Conservation (phyloP, 768 basidiomycete genomes). For the Amanita inopinata region DNA sequence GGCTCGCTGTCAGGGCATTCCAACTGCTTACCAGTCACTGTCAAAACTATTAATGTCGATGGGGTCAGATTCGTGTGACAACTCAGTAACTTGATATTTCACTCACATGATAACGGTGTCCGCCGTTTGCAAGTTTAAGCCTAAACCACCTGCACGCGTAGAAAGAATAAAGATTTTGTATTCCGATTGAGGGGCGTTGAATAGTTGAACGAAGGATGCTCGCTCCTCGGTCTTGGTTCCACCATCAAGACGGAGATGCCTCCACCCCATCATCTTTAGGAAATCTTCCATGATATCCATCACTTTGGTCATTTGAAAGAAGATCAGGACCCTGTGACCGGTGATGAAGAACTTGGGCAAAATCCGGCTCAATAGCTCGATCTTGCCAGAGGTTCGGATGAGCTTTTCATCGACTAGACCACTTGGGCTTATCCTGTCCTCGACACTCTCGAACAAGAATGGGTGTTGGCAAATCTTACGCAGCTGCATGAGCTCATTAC, state of each 20-base stretch:
- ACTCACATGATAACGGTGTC: conserved; percentile 93
- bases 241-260: conserved; percentile 90
- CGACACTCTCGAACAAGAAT: conserved; percentile 91
- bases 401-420: conserved; percentile 79
- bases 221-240: conserved; percentile 95
- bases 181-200: conserved; percentile 85
- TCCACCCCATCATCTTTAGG: conserved; percentile 76
- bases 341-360: conserved; percentile 92
- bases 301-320: conserved; percentile 99
- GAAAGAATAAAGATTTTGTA: conserved; percentile 90
- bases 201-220: conserved; percentile 73
- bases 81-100: conserved; percentile 1
- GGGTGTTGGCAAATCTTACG: conserved; percentile 99
- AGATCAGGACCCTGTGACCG: conserved; percentile 92
- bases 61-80: conserved; percentile 1
- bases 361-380: conserved; percentile 84
- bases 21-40: conserved; percentile 48
- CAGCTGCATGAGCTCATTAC: conserved; percentile 95
- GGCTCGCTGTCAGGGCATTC: neutral
- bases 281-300: conserved; percentile 99
- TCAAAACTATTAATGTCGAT: conserved; percentile 46
- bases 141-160: conserved; percentile 88
- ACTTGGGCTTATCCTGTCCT: conserved; percentile 84
- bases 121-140: conserved; percentile 91
- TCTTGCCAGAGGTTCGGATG: conserved; percentile 82